Evolutionary conservation across 768 basidiomycete genomes (phyloP).

Genomic region (Daedaleopsis nitida): DNA sequence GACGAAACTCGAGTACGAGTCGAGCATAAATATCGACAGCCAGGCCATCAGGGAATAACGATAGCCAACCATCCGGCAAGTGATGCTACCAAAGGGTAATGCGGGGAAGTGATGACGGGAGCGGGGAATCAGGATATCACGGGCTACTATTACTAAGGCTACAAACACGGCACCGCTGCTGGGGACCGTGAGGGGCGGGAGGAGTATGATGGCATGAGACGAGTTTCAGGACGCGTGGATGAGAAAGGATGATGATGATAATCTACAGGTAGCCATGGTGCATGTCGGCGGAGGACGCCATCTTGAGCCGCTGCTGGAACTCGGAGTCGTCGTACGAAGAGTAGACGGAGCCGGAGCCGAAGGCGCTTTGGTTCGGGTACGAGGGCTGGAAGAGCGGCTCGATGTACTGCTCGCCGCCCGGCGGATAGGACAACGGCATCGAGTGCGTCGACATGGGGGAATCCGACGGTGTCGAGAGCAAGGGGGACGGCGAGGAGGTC

Average conservation of each 20-base stretch:
- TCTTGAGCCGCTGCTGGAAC: slow-evolving; percentile 19
- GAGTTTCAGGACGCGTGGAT: not conserved
- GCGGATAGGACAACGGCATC: slow-evolving; percentile 10
- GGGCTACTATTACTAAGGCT: not conserved
- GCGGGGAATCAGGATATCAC: not conserved
- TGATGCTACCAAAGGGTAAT: not conserved
- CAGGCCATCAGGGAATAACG: slow-evolving; percentile 11
- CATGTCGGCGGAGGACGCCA: slow-evolving; percentile 9
- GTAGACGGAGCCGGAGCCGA: not conserved
- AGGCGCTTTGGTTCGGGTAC: not conserved
- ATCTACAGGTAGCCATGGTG: slow-evolving; percentile 10
- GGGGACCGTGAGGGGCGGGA: not conserved
- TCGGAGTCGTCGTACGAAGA: not conserved
- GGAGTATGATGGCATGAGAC: not conserved
- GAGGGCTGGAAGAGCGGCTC: slow-evolving; percentile 8
- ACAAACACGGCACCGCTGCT: not conserved
- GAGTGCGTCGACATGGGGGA: slow-evolving; percentile 4
- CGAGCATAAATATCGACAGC: slow-evolving; percentile 16
- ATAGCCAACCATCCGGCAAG: slow-evolving; percentile 10
- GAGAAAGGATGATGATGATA: not conserved
- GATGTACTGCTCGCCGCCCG: slow-evolving; percentile 9
- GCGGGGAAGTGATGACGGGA: not conserved
- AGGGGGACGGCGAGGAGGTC: slow-evolving; percentile 10
- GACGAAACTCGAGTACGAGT: not conserved
- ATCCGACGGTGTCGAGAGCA: slow-evolving; percentile 11